Conservation (phyloP, 768 basidiomycete species). For the Amyloporia xantha region DNA sequence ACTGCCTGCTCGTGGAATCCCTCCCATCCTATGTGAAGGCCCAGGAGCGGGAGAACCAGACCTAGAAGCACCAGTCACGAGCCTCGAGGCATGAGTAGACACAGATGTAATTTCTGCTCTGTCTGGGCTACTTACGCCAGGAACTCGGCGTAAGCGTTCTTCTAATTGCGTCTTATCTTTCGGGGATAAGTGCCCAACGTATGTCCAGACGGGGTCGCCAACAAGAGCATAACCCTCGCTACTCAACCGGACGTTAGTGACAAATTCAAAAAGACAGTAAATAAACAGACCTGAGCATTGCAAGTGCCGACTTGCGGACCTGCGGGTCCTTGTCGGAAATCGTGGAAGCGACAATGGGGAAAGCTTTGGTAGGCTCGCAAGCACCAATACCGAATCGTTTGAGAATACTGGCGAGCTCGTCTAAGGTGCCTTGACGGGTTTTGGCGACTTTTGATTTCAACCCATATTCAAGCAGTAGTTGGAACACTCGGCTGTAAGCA, state of each 20-base stretch:
- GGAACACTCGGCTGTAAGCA: conserved; percentile 88
- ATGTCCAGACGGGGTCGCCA: conserved; percentile 80
- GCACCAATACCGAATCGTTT: conserved; percentile 78
- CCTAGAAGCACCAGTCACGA: conserved; percentile 40
- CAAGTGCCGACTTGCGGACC: conserved; percentile 83
- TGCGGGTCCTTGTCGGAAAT: conserved; percentile 86
- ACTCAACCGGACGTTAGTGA: conserved; percentile 10
- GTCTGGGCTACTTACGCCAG: conserved; percentile 50
- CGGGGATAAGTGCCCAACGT: conserved; percentile 66
- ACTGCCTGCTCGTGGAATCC: conserved; percentile 42
- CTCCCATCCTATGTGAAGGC: conserved; percentile 32
- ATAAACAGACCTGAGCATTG: conserved; percentile 62
- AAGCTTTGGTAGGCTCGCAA: conserved; percentile 76
- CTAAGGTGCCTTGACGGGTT: conserved; percentile 80
- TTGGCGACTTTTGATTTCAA: conserved; percentile 87
- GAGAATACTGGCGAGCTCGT: conserved; percentile 71
- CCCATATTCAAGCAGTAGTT: conserved; percentile 82
- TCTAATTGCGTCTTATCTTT: conserved; percentile 93
- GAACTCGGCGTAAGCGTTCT: conserved; percentile 79
- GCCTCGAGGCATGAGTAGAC: conserved; percentile 42
- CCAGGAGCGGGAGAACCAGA: conserved; percentile 45
- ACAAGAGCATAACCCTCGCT: conserved; percentile 79
- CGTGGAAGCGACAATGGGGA: conserved; percentile 69
- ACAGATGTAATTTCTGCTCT: conserved; percentile 36
- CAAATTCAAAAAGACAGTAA: background rate